Conservation (phyloP, 495 filamentous ascomycete genomes). For the Hyphodiscus hymeniophilus region DNA sequence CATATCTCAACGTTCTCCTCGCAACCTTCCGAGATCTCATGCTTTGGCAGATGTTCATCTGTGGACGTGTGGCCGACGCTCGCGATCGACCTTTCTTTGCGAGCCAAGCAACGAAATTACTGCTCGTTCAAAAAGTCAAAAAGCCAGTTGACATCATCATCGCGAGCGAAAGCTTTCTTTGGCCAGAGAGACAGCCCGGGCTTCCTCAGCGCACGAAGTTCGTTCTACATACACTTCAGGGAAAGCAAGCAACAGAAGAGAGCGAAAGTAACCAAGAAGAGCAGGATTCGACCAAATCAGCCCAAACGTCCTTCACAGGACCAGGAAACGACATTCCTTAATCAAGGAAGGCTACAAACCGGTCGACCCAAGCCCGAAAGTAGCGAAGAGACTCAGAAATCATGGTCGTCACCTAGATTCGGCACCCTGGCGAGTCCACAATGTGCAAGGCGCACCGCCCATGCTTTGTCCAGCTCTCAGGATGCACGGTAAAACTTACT, state of each 20-base stretch:
- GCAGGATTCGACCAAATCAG: too few species aligned
- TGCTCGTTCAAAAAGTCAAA: conserved; percentile 12
- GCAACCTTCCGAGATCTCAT: conserved; percentile 18
- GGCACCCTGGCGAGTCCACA: too few species aligned
- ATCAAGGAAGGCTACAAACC: too few species aligned
- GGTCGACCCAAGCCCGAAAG: too few species aligned
- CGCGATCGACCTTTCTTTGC: conserved; percentile 15
- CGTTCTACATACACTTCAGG: not conserved
- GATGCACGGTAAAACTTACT: too few species aligned
- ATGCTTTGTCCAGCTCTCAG: too few species aligned
- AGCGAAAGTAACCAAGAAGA: not conserved
- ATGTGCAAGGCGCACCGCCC: too few species aligned
- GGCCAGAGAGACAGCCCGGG: conserved; percentile 10
- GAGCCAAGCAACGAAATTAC: conserved; percentile 11
- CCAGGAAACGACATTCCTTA: too few species aligned
- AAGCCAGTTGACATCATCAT: conserved; percentile 4
- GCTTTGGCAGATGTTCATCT: conserved; percentile 19
- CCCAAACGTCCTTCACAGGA: too few species aligned
- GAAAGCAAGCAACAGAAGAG: not conserved
- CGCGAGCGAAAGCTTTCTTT: conserved; percentile 10
- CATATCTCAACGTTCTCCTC: conserved; percentile 16
- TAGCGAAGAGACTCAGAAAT: too few species aligned
- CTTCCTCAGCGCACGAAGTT: not conserved
- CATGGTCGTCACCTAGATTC: too few species aligned
- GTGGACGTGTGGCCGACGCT: conserved; percentile 10